Percentiles rank a stretch among this genome's conserved stretches.
phyloP scores from a whole-genome alignment of 495 filamentous ascomycete genomes.

The Ramalina intermedia region DNA sequence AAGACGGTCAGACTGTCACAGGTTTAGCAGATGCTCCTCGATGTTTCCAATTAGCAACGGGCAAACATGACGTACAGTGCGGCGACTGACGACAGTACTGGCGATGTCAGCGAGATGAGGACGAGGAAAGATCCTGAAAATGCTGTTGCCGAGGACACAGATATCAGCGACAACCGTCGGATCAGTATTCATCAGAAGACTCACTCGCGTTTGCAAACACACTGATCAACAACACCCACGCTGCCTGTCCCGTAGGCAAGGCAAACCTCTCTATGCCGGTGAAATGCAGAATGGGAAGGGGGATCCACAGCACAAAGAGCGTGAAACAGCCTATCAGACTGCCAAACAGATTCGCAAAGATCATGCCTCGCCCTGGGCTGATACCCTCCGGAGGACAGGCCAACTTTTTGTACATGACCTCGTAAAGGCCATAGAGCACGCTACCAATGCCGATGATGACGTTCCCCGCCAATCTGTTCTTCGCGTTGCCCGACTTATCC shows the following conservation, averaged over 20 bases:
- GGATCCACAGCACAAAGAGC: constrained; percentile 78
- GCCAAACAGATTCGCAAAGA: constrained; percentile 87
- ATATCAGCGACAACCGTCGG: background rate
- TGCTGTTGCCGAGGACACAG: constrained; percentile 19
- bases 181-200: constrained; percentile 13
- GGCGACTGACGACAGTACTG: constrained; percentile 82
- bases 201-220: constrained; percentile 70
- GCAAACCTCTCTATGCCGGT: constrained; percentile 69
- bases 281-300: constrained; percentile 68
- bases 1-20: constrained; percentile 66
- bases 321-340: constrained; percentile 77
- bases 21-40: background rate
- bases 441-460: constrained; percentile 86
- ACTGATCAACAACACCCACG: constrained; percentile 64
- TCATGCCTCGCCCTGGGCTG: constrained; percentile 64
- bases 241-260: constrained; percentile 59
- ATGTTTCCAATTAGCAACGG: background rate
- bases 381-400: constrained; percentile 88
- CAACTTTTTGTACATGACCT: constrained; percentile 84
- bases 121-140: constrained; percentile 93
- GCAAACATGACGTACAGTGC: constrained; percentile 35
- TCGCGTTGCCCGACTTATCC: constrained; percentile 31
- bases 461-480: constrained; percentile 62
- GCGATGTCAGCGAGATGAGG: constrained; percentile 80
- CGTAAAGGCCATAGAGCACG: constrained; percentile 90